Base-by-base conservation (phyloP, 164 flowering plant genomes). In the Sedum album region DNA sequence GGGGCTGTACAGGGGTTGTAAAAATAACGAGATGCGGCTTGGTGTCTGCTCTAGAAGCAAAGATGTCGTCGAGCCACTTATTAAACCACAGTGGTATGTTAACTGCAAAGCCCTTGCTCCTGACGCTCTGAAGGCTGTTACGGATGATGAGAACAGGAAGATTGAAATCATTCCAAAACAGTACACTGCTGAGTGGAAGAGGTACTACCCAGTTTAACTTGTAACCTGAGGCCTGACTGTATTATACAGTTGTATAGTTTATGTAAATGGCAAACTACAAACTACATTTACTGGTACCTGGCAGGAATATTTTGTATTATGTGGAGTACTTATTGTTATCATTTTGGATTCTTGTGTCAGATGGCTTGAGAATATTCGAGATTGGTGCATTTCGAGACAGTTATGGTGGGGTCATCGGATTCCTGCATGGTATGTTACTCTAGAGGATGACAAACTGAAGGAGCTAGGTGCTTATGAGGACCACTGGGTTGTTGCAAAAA, bases 391-490 rank as follows among this genome's bases (percentile, higher is more conserved):
- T 66, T 95, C 99, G 53, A 80, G 99, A 77, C 99, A 95, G 76
- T 92, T 95, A 17, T 95, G 99, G 99, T 95, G 99, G 99, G 99
- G 99, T 25, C 99, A 95, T 78, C 85, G 88, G 0, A 76, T 95
- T 76, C 99, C 97, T 71, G 99, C 99, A 33, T 95, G 97, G 97
- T 95, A 95, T 77, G 88, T 86, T 51, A 78, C 83, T 1, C 72
- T 92, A 67, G 97, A 88, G 68, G 93, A 85, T 75, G 97, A 95
- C 77, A 57, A 81, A 69, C 69, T 78, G 70, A 86, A 85, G 75
- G 94, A 90, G 71, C 68, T 87, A 77, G 97, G 99, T 48, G 82
- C 80, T 14, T 88, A 87, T 71, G 69, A 74, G 76, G 87, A 90
- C 67, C 97, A 84, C 67, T 95, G 99, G 99, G 88, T 95, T 69